A percentile compares a stretch with the other conserved stretches of the same genome.
These are phyloP conservation scores for Paraphoma sp. DNA, from an alignment of 2,329 filamentous ascomycete species.

Conservation along the genomic window DNA sequence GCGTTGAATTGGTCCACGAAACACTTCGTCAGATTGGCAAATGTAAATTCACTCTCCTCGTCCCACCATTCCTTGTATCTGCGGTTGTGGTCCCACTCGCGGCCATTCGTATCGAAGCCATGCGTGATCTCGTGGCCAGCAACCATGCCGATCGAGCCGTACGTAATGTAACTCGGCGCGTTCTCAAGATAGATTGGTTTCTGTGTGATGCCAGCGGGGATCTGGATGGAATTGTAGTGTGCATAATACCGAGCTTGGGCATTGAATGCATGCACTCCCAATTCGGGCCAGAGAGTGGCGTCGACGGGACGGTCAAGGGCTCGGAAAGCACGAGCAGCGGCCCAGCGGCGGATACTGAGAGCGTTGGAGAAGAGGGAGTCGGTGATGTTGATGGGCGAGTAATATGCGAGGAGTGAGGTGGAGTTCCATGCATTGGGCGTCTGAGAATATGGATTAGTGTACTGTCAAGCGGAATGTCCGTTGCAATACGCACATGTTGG, in stretches of 20 bases:
- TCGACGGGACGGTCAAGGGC: slow-evolving; percentile 64
- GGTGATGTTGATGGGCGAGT: slow-evolving; percentile 58
- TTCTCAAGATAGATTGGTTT: slow-evolving; percentile 67
- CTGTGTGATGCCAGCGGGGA: slow-evolving; percentile 69
- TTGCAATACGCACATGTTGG: background rate
- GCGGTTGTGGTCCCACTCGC: slow-evolving; percentile 67
- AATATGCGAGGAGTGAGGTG: slow-evolving; percentile 61
- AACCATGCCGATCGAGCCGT: slow-evolving; percentile 71
- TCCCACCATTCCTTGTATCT: slow-evolving; percentile 72
- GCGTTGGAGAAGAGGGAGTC: slow-evolving; percentile 64
- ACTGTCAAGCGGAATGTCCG: background rate
- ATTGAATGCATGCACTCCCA: slow-evolving; percentile 68
- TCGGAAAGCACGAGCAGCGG: slow-evolving; percentile 60
- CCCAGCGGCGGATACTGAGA: slow-evolving; percentile 57
- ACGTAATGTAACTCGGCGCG: slow-evolving; percentile 68
- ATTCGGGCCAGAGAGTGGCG: slow-evolving; percentile 64
- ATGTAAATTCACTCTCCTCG: slow-evolving; percentile 62
- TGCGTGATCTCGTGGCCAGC: slow-evolving; percentile 73
- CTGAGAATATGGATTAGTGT: background rate
- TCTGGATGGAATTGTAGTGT: slow-evolving; percentile 52
- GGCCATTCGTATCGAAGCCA: slow-evolving; percentile 70
- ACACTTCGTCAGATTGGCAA: slow-evolving; percentile 65
- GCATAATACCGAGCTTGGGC: slow-evolving; percentile 68
- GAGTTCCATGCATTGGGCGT: slow-evolving; percentile 66
- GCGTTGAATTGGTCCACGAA: slow-evolving; percentile 47